These are phyloP conservation scores for Boletellus ananiceps DNA, from an alignment of 768 basidiomycete genomes.

Conservation along the genomic window DNA sequence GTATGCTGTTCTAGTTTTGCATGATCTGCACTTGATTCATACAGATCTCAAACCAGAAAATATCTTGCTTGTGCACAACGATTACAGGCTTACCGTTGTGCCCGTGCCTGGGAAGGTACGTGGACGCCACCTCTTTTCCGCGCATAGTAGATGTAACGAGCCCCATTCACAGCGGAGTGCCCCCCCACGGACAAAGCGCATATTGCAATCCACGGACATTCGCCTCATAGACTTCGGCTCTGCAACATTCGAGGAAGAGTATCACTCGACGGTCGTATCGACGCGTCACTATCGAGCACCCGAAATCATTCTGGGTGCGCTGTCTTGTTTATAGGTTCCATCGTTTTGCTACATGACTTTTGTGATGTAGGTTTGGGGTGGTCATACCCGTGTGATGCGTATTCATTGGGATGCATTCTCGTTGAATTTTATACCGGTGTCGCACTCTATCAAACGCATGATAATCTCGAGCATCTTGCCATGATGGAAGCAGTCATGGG, in stretches of 20 bases:
- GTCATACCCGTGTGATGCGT: constrained; percentile 98
- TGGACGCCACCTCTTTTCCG: not conserved
- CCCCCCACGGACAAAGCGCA: constrained; percentile 64
- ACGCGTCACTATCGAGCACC: constrained; percentile 98
- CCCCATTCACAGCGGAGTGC: constrained; percentile 50
- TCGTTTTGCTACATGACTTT: constrained; percentile 13
- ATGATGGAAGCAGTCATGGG: constrained; percentile 99
- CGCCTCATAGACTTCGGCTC: constrained; percentile 98
- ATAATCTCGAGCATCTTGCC: constrained; percentile 97
- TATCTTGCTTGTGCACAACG: constrained; percentile 88
- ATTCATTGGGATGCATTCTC: constrained; percentile 96
- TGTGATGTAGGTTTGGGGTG: constrained; percentile 78
- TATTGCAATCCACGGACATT: constrained; percentile 86
- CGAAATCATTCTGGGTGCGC: constrained; percentile 93
- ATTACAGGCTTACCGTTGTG: constrained; percentile 58
- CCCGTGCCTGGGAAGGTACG: constrained; percentile 63
- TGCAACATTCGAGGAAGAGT: constrained; percentile 96
- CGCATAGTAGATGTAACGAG: constrained; percentile 7
- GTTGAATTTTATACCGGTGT: constrained; percentile 98
- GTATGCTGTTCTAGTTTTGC: constrained; percentile 59
- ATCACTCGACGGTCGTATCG: constrained; percentile 96
- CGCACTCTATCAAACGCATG: constrained; percentile 98
- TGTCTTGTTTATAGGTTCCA: constrained; percentile 10
- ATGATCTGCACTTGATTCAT: constrained; percentile 87
- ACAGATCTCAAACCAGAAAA: constrained; percentile 99